phyloP scores from a whole-genome alignment of 2,329 filamentous ascomycete species.

The Talaromyces amestolkiae region DNA sequence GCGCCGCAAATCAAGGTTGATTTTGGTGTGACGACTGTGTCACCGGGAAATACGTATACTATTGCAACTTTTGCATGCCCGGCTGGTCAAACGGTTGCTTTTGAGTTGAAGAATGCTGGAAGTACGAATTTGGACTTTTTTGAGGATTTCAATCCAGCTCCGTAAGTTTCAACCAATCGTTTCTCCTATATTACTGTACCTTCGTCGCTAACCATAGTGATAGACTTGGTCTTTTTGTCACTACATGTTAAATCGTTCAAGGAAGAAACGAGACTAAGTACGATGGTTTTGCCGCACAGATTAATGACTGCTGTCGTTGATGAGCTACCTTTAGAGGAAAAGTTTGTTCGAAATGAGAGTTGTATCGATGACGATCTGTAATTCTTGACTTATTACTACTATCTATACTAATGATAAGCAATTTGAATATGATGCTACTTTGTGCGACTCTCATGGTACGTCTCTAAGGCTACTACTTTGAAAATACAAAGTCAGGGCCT shows the following conservation, averaged over 20 bases:
- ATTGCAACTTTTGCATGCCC: conserved; percentile 56
- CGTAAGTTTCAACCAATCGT: conserved; percentile 34
- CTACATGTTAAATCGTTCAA: conserved; percentile 34
- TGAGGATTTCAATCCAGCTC: conserved; percentile 60
- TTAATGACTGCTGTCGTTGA: not conserved
- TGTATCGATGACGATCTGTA: not conserved
- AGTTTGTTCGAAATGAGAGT: not conserved
- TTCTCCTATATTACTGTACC: not conserved
- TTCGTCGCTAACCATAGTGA: conserved; percentile 21
- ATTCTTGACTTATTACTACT: not conserved
- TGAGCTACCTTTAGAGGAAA: not conserved
- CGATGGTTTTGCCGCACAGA: not conserved
- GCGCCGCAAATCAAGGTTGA: conserved; percentile 48
- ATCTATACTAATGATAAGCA: not conserved
- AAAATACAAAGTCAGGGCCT: not conserved
- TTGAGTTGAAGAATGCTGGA: conserved; percentile 52
- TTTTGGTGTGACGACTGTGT: conserved; percentile 46
- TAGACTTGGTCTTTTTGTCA: conserved; percentile 44
- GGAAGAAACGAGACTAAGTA: not conserved
- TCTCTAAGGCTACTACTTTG: not conserved
- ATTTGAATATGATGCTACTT: not conserved
- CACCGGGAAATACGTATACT: conserved; percentile 55
- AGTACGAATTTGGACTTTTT: conserved; percentile 59
- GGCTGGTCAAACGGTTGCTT: conserved; percentile 52
- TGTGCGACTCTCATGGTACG: not conserved